Percentiles rank a stretch among this genome's conserved stretches.
phyloP scores from a whole-genome alignment of 2,329 filamentous ascomycete species.

The Alternaria arbusti region DNA sequence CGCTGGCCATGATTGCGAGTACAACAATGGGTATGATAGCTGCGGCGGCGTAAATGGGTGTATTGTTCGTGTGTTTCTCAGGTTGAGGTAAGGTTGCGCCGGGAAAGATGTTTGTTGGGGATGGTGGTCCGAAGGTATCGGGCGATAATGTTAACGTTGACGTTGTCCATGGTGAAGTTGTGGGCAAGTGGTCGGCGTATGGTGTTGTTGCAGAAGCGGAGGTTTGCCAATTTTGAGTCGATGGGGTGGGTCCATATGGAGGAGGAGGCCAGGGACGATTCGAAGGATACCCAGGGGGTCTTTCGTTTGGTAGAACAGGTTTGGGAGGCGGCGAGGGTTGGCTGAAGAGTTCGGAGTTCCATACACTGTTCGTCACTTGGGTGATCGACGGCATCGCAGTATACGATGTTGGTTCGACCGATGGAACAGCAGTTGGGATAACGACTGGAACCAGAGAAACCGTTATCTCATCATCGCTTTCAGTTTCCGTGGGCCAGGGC shows the following conservation, averaged over 20 bases:
- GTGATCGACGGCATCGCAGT: not conserved
- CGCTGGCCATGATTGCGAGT: slow-evolving; percentile 29
- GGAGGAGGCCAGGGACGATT: slow-evolving; percentile 1
- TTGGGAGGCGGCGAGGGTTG: not conserved
- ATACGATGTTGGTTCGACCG: not conserved
- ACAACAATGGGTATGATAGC: slow-evolving; percentile 32
- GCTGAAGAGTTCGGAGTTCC: not conserved
- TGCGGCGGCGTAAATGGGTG: slow-evolving; percentile 32
- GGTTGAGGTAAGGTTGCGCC: not conserved
- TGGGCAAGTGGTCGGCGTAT: not conserved
- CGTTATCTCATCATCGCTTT: not conserved
- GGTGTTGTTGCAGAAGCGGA: slow-evolving; percentile 7
- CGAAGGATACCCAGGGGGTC: not conserved
- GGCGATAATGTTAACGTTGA: not conserved
- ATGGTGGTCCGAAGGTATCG: not conserved
- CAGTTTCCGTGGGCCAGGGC: not conserved
- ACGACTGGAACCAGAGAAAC: not conserved
- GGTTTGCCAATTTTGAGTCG: not conserved
- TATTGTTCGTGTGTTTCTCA: slow-evolving; percentile 9
- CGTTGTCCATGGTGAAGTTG: not conserved
- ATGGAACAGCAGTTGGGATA: not conserved
- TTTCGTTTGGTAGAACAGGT: not conserved
- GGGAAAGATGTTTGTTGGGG: not conserved
- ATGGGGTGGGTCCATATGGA: not conserved
- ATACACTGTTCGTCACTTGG: not conserved